Conservation (phyloP, 2,329 filamentous ascomycete genomes). For the Neurospora sp. region DNA sequence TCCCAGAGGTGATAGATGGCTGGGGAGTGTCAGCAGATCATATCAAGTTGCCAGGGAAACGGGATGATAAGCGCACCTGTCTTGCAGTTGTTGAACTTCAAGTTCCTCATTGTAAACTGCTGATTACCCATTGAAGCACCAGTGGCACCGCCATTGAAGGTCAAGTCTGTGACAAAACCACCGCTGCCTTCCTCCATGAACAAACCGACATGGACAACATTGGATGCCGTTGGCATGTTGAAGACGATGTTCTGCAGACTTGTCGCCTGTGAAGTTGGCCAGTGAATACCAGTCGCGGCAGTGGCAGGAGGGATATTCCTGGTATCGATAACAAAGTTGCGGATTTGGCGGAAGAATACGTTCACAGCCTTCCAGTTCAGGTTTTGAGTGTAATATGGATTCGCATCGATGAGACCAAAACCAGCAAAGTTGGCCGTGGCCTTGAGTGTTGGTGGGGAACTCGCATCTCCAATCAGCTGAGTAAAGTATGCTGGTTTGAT, state of each 20-base stretch:
- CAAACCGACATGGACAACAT: constrained; percentile 47
- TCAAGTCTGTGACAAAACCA: constrained; percentile 41
- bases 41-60: background rate
- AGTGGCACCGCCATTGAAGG: constrained; percentile 46
- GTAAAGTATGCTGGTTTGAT: constrained; percentile 73
- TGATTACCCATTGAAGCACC: constrained; percentile 59
- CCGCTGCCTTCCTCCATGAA: constrained; percentile 41
- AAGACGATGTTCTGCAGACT: constrained; percentile 50
- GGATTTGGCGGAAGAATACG: constrained; percentile 50
- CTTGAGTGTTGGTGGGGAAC: constrained; percentile 44
- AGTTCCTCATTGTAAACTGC: constrained; percentile 60
- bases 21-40: constrained; percentile 3
- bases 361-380: constrained; percentile 46
- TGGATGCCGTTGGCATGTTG: constrained; percentile 35
- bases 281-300: constrained; percentile 51
- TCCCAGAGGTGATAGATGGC: constrained; percentile 63
- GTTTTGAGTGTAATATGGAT: constrained; percentile 33
- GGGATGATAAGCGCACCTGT: constrained; percentile 30
- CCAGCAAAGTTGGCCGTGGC: constrained; percentile 40
- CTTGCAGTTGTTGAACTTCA: constrained; percentile 55
- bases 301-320: constrained; percentile 39
- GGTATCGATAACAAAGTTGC: constrained; percentile 50
- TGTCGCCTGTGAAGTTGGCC: constrained; percentile 59
- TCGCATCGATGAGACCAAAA: constrained; percentile 39
- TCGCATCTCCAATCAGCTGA: constrained; percentile 64